Conservation (phyloP, 129 eudicot species). For the Lactuca sativa region DNA sequence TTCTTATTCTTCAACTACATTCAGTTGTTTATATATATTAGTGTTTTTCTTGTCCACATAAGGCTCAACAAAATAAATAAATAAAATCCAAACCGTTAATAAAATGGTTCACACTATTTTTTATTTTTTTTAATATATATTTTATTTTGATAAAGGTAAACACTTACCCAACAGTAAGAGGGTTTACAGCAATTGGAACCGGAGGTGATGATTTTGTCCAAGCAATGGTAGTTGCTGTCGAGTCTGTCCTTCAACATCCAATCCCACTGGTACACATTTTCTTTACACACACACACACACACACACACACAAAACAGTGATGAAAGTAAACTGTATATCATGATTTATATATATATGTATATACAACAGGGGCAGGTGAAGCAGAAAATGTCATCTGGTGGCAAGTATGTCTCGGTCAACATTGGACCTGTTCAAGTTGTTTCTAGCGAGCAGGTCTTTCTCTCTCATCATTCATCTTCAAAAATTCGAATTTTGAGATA, state of each 20-base stretch:
- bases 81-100: too few relatives aligned
- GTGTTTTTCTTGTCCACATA: too few relatives aligned
- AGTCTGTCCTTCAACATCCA: conserved; percentile 78
- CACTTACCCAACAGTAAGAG: conserved; percentile 87
- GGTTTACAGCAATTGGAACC: conserved; percentile 95
- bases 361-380: conserved; percentile 73
- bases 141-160: conserved; percentile 51
- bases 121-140: background rate
- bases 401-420: conserved; percentile 91
- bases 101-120: too few relatives aligned
- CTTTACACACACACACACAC: background rate
- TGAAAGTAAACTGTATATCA: background rate
- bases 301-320: background rate
- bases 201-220: conserved; percentile 98
- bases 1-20: background rate
- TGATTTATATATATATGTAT: too few relatives aligned
- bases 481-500: background rate
- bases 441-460: conserved; percentile 91
- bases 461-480: conserved; percentile 19
- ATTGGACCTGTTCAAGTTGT: conserved; percentile 93
- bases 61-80: too few relatives aligned
- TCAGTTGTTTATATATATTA: background rate
- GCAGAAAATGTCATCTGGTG: conserved; percentile 88
- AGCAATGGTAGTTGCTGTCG: conserved; percentile 95
- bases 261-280: conserved; percentile 62